Evolutionary conservation across 306 rosid species (phyloP).

Genomic region (Quercus wislizeni): DNA sequence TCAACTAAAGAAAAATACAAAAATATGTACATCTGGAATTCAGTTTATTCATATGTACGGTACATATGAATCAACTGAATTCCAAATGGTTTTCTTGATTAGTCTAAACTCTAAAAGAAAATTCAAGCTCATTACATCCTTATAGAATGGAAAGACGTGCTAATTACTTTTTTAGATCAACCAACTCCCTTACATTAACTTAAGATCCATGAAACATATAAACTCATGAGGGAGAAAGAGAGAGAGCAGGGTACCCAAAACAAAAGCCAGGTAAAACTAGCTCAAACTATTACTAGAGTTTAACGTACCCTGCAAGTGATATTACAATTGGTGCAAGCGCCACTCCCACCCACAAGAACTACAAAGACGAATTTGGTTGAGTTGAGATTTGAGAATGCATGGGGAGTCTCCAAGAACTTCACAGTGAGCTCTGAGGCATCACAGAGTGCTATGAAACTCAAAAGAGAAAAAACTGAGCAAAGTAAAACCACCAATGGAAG

Average conservation of each 20-base stretch:
- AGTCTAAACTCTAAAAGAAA: too few species aligned
- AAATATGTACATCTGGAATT: not conserved
- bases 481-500: constrained; percentile 27
- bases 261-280: not conserved
- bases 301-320: constrained; percentile 73
- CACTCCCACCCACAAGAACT: constrained; percentile 35
- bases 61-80: not conserved
- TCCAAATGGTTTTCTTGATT: not conserved
- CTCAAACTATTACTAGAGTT: constrained; percentile 3
- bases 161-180: not conserved
- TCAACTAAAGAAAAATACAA: not conserved
- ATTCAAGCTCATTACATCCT: too few species aligned
- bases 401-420: constrained; percentile 73
- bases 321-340: constrained; percentile 50
- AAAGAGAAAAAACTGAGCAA: constrained; percentile 34
- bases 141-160: too few species aligned
- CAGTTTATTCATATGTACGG: too few species aligned
- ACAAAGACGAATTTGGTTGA: constrained; percentile 69
- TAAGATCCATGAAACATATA: not conserved
- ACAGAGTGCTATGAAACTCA: constrained; percentile 41
- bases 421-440: constrained; percentile 45
- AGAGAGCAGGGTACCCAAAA: not conserved
- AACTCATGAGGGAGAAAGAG: not conserved
- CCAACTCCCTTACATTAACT: not conserved
- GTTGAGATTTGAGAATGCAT: constrained; percentile 63